Evolutionary conservation across 805 yeast genomes (phyloP).

Genomic region (Candida germanica): DNA sequence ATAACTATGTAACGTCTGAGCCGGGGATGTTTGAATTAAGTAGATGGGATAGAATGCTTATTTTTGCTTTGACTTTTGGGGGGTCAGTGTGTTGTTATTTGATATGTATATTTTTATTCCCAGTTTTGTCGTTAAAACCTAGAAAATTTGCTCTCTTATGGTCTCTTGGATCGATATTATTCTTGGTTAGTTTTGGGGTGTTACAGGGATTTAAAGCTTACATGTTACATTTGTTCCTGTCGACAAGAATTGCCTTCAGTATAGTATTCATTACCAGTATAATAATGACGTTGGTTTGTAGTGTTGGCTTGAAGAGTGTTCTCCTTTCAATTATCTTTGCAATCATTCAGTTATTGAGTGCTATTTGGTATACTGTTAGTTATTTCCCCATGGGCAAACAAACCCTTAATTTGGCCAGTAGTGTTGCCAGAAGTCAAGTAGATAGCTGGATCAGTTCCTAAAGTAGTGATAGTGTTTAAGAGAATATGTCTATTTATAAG

Average conservation of each 20-base stretch:
- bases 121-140: slow-evolving; percentile 41
- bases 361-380: slow-evolving; percentile 45
- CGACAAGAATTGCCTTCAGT: slow-evolving; percentile 39
- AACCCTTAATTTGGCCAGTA: slow-evolving; percentile 40
- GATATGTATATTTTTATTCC: slow-evolving; percentile 43
- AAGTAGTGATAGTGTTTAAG: background rate
- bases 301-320: slow-evolving; percentile 36
- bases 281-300: slow-evolving; percentile 35
- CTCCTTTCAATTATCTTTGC: slow-evolving; percentile 41
- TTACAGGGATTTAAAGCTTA: slow-evolving; percentile 42
- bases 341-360: slow-evolving; percentile 37
- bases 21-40: slow-evolving; percentile 44
- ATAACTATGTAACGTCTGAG: slow-evolving; percentile 41
- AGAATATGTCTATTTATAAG: slow-evolving; percentile 1
- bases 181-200: slow-evolving; percentile 45
- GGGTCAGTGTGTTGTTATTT: slow-evolving; percentile 41
- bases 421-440: slow-evolving; percentile 43
- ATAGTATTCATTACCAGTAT: slow-evolving; percentile 38
- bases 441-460: slow-evolving; percentile 40
- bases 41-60: slow-evolving; percentile 46
- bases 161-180: slow-evolving; percentile 46
- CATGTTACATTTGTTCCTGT: slow-evolving; percentile 39
- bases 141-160: slow-evolving; percentile 46
- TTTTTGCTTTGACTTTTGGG: slow-evolving; percentile 42
- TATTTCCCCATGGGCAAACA: slow-evolving; percentile 48